Evolutionary conservation across 139 green algal species (phyloP), one percentile per base, ranked within the genome.

Genomic region (Chlamydomonas sp.): DNA sequence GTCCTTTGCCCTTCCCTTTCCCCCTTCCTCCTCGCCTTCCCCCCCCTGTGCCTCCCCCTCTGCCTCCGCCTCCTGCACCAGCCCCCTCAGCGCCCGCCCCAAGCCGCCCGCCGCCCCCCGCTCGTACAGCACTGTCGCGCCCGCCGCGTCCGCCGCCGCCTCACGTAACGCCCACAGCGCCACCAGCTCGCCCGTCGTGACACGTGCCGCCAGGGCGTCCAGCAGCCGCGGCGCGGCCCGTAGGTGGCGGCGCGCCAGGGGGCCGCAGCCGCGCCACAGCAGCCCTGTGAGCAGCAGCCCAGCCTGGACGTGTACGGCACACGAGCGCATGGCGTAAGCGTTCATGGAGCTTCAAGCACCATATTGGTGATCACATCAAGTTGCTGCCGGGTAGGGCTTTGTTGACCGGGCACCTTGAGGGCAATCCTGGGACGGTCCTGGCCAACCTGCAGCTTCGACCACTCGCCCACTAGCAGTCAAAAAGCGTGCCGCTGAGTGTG

Each of bases 81-180:
- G 15, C 1, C 72, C 20, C 71, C 49, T 16, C 62, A 85, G 80
- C 17, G 57, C 64, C 18, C 31, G 2, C 49, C 83, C 80, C 31
- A 80, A 10, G 4, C 73, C 83, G 14, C 63, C 10, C 73, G 80
- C 4, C 16, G 62, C 83, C 31, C 83, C 83, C 4, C 63, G 14
- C 16, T 49, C 4, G 73, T 81, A 62, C 10, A 87, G 83, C 68
- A 62, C 61, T 9, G 66, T 1, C 1, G 57, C 83, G 14, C 73
- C 73, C 60, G 61, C n/a, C 18, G 14, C 17, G 31, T 87, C 83
- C 1, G 61, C 62, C 73, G 83, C 83, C 31, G 80, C 2, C 83
- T 87, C 72, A 62, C 83, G 83, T 5, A 75, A 15, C 16, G 72
- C 83, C 72, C 73, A 87, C 31, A 87, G 73, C 62, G 83, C 83